phyloP scores from a whole-genome alignment of 495 filamentous ascomycete species.

The Neurospora sp. region DNA sequence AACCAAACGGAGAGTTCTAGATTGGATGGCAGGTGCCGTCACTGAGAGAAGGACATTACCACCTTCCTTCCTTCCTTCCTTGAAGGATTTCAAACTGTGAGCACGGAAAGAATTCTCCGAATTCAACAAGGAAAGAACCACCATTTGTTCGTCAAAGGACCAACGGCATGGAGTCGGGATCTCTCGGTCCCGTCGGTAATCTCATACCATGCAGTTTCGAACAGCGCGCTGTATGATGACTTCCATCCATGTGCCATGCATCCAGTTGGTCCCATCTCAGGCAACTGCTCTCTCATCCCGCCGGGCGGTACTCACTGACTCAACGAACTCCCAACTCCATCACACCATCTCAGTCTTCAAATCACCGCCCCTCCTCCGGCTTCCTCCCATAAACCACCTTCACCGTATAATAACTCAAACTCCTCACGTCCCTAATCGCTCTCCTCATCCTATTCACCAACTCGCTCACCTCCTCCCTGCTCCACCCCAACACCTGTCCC shows the following conservation, averaged over 20 bases:
- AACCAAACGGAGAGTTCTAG: too few species aligned
- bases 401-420: neutral
- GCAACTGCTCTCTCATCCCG: too few species aligned
- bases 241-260: too few species aligned
- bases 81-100: neutral
- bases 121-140: neutral
- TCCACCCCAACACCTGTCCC: conserved; percentile 4
- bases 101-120: neutral
- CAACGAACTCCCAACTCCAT: too few species aligned
- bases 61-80: neutral
- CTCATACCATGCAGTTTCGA: neutral
- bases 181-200: neutral
- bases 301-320: too few species aligned
- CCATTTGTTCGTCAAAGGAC: neutral
- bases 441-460: neutral
- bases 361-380: neutral
- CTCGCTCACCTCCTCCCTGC: neutral
- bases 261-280: too few species aligned
- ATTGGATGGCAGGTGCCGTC: too few species aligned
- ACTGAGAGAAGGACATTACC: too few species aligned
- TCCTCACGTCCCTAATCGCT: neutral
- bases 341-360: neutral
- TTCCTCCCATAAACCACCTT: conserved; percentile 14
- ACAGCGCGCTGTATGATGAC: too few species aligned
- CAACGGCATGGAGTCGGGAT: too few species aligned